phyloP scores from a whole-genome alignment of 306 rosid species.

The Inga laurina region DNA sequence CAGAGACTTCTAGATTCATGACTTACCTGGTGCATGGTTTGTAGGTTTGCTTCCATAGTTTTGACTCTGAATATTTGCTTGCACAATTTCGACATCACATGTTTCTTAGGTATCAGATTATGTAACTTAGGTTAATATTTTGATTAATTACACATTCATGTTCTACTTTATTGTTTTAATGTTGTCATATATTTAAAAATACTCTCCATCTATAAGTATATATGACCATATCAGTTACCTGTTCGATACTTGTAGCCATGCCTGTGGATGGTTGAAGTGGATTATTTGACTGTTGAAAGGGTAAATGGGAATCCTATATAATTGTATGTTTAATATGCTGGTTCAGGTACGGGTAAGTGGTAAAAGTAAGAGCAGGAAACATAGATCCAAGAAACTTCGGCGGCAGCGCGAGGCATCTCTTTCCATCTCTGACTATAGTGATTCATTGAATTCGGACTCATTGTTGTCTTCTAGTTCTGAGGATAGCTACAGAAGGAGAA shows the following conservation, averaged over 20 bases:
- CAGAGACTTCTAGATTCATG: not conserved
- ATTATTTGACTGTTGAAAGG: not conserved
- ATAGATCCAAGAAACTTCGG: conserved; percentile 68
- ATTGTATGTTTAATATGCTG: conserved; percentile 20
- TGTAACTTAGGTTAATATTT: not conserved
- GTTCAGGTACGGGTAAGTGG: conserved; percentile 52
- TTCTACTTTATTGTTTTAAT: not conserved
- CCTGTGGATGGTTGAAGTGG: not conserved
- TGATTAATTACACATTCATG: not conserved
- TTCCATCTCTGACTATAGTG: conserved; percentile 48
- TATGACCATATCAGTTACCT: not conserved
- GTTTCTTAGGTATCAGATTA: not conserved
- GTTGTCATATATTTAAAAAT: not conserved
- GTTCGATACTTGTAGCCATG: not conserved
- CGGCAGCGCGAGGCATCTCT: conserved; percentile 47
- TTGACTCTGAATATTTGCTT: not conserved
- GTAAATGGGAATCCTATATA: conserved; percentile 1
- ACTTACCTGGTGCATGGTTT: not conserved
- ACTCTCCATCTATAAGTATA: not conserved
- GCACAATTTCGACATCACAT: not conserved
- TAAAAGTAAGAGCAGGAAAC: conserved; percentile 51
- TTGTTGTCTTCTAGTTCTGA: conserved; percentile 55
- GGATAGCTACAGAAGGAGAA: conserved; percentile 51
- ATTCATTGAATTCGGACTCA: conserved; percentile 45
- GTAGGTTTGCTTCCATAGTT: not conserved